Evolutionary conservation across 2,329 filamentous ascomycete species (phyloP).

Genomic region (Purpureocillium lavendulum): DNA sequence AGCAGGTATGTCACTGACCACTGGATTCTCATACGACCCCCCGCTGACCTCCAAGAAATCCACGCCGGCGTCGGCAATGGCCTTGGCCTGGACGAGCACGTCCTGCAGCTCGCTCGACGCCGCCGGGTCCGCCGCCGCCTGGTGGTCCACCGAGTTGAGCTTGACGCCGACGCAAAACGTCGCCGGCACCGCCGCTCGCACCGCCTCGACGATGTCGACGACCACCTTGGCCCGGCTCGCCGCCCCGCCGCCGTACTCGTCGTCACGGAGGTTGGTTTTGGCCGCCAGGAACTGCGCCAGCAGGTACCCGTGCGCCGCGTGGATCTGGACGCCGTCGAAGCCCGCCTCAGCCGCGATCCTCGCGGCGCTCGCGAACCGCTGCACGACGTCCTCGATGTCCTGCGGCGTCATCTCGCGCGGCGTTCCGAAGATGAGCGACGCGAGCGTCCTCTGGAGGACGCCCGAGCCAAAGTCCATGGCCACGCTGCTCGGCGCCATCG

Average conservation of each 20-base stretch:
- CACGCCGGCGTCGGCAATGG: conserved; percentile 39
- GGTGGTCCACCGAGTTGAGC: conserved; percentile 50
- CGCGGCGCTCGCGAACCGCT: conserved; percentile 43
- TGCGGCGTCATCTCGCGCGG: conserved; percentile 54
- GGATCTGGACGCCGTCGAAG: conserved; percentile 25
- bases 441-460: too few relatives aligned
- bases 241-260: conserved; percentile 40
- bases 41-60: conserved; percentile 65
- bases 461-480: too few relatives aligned
- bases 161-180: conserved; percentile 46
- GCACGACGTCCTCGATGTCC: conserved; percentile 55
- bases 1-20: too few relatives aligned
- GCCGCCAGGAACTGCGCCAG: conserved; percentile 48
- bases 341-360: conserved; percentile 52
- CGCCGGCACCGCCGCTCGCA: conserved; percentile 18
- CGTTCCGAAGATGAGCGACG: too few relatives aligned
- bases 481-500: too few relatives aligned
- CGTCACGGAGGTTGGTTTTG: conserved; percentile 37
- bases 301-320: conserved; percentile 49
- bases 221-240: conserved; percentile 32
- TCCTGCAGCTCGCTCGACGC: conserved; percentile 28
- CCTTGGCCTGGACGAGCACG: conserved; percentile 48
- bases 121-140: conserved; percentile 24
- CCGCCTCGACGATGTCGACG: conserved; percentile 21
- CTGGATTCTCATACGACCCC: conserved; percentile 47